Evolutionary conservation across 306 rosid genomes (phyloP), one percentile per base, ranked within the genome.

Genomic region (Glycyrrhiza uralensis): DNA sequence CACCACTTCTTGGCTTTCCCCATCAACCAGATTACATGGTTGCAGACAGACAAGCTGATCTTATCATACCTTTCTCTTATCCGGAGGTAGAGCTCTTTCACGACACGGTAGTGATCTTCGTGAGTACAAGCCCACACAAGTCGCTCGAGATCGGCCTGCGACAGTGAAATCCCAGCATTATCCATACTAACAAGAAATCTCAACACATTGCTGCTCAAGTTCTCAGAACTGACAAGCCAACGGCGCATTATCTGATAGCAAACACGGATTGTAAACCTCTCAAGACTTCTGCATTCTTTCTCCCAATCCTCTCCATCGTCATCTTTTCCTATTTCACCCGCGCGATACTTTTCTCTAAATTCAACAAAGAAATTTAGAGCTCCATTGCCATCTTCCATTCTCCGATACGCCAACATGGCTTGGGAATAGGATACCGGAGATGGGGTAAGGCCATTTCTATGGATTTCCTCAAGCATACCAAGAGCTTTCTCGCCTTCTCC

Each of bases 1-100:
- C 99, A 94, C 97, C 99, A 94, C 57, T 86, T 91, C 86, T 86
- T 94, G 6, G 97, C 91, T 81, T 89, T 91, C 52, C 97, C 99
- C 95, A 91, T 85, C 85, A 94, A 66, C 96, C 99, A 94, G 76
- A 94, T 94, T 47, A 72, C 81, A 81, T 91, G 99, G 85, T 94
- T 94, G 77, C 99, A 94, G 57, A 88, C 95, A 0, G 95, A 88
- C 80, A 94, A 69, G 36, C 93, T 89, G 81, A 94, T 89, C 46
- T 80, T 87, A 55, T 76, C 75, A 26, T 84, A 36, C 66, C 81
- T 76, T 55, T 76, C 91, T 79, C 99, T 85, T 73, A 91, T 89
- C 74, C 91, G 80, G 35, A 12, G 29, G 76, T 94, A 94, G 60
- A 94, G 80, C 59, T 91, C 99, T 84, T 87, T 94, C 4, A 85